Percentiles rank a stretch among this genome's conserved stretches.
Conservation (phyloP, 352 stramenopile genomes). For the Vaucheria bursata region DNA sequence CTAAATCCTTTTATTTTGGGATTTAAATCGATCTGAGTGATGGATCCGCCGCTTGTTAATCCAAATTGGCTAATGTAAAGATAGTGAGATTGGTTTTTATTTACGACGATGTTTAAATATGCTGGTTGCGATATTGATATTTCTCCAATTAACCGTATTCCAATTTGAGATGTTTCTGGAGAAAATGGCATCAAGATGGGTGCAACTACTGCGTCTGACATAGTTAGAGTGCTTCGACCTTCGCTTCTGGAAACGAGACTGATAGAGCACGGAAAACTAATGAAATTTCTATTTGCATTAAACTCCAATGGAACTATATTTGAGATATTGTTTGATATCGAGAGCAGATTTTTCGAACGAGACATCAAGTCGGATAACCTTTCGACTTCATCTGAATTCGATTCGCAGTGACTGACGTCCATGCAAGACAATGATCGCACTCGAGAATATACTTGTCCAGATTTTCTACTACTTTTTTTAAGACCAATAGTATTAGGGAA, state of each 20-base stretch:
- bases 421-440: too few species aligned
- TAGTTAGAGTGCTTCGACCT: constrained; percentile 15
- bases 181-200: neutral
- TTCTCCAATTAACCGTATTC: constrained; percentile 40
- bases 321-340: too few species aligned
- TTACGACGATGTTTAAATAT: constrained; percentile 14
- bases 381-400: too few species aligned
- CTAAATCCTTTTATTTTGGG: neutral
- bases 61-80: constrained; percentile 46
- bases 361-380: too few species aligned
- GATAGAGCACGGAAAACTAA: constrained; percentile 19
- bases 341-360: too few species aligned
- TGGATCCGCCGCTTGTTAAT: constrained; percentile 19
- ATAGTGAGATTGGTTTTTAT: constrained; percentile 2
- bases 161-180: neutral
- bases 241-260: constrained; percentile 25
- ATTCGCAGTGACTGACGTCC: too few species aligned
- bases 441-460: too few species aligned
- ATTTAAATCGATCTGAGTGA: constrained; percentile 31
- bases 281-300: neutral
- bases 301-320: constrained; percentile 1
- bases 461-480: too few species aligned
- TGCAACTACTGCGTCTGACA: constrained; percentile 8
- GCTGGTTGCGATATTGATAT: constrained; percentile 42
- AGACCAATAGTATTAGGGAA: too few species aligned